Evolutionary conservation across 192 early-diverging fungal genomes (phyloP).

Genomic region (Coemansia sp.): DNA sequence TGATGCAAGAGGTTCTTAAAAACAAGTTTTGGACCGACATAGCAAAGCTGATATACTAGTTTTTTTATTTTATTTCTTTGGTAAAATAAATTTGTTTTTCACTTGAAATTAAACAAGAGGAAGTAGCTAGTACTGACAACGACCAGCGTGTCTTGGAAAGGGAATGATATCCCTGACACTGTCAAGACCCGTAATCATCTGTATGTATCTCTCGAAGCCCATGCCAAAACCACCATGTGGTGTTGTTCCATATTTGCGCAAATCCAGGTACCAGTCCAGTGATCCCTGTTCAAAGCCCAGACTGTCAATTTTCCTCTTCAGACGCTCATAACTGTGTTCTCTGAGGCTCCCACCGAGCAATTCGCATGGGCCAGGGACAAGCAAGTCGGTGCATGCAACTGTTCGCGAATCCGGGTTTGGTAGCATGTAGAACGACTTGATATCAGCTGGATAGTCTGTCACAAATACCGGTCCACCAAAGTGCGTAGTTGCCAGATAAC

Average conservation of each 20-base stretch:
- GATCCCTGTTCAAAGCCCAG: constrained; percentile 63
- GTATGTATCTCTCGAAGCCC: constrained; percentile 82
- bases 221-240: constrained; percentile 92
- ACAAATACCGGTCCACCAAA: constrained; percentile 80
- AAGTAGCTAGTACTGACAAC: constrained; percentile 56
- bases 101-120: background rate
- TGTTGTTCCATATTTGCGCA: constrained; percentile 77
- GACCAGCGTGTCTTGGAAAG: constrained; percentile 58
- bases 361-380: constrained; percentile 84
- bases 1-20: constrained; percentile 40
- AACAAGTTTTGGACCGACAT: constrained; percentile 39
- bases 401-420: constrained; percentile 60
- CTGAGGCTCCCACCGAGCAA: constrained; percentile 81
- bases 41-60: constrained; percentile 38
- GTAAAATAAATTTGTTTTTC: background rate
- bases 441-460: constrained; percentile 75
- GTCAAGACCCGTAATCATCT: constrained; percentile 75
- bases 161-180: constrained; percentile 76
- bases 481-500: constrained; percentile 67
- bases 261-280: constrained; percentile 82
- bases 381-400: constrained; percentile 79
- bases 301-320: constrained; percentile 57
- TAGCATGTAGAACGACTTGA: constrained; percentile 93
- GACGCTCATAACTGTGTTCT: constrained; percentile 63
- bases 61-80: background rate